Evolutionary conservation across 73 alveolate genomes (phyloP).

Genomic region (Tetrahymena thermophila): DNA sequence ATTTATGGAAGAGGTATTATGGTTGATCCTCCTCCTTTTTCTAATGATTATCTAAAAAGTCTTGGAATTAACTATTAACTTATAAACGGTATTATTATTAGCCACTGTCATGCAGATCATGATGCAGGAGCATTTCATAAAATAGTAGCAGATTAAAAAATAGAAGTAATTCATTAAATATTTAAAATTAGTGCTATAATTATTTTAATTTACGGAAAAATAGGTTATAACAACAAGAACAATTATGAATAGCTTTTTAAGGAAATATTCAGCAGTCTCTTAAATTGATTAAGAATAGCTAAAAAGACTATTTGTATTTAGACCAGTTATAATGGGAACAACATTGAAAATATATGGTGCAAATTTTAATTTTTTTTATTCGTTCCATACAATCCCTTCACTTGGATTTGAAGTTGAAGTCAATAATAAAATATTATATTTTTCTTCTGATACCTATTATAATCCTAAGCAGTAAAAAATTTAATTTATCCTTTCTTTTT

Average conservation of each 20-base stretch:
- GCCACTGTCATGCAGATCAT: slow-evolving; percentile 42
- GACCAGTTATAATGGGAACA: slow-evolving; percentile 18
- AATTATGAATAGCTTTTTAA: slow-evolving; percentile 13
- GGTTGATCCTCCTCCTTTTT: slow-evolving; percentile 40
- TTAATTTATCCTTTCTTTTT: not conserved
- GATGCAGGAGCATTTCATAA: slow-evolving; percentile 41
- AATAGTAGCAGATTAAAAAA: slow-evolving; percentile 2
- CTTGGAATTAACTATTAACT: slow-evolving; percentile 12
- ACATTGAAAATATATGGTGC: slow-evolving; percentile 27
- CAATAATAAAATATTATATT: slow-evolving; percentile 1
- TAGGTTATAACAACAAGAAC: slow-evolving; percentile 20
- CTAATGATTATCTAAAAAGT: not conserved
- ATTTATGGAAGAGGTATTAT: slow-evolving; percentile 23
- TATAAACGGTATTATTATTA: slow-evolving; percentile 7
- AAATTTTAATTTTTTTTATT: slow-evolving; percentile 12
- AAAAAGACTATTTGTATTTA: slow-evolving; percentile 15
- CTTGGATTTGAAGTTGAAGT: slow-evolving; percentile 14
- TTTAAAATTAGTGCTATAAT: not conserved
- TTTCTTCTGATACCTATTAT: slow-evolving; percentile 26
- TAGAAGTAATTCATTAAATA: not conserved
- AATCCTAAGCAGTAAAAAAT: not conserved
- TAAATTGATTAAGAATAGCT: not conserved
- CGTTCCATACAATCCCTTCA: slow-evolving; percentile 27
- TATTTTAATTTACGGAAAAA: not conserved
- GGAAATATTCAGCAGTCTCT: slow-evolving; percentile 27